Conservation (phyloP, 1,139 yeast genomes). For the Lodderomyces oxycetoniae region DNA sequence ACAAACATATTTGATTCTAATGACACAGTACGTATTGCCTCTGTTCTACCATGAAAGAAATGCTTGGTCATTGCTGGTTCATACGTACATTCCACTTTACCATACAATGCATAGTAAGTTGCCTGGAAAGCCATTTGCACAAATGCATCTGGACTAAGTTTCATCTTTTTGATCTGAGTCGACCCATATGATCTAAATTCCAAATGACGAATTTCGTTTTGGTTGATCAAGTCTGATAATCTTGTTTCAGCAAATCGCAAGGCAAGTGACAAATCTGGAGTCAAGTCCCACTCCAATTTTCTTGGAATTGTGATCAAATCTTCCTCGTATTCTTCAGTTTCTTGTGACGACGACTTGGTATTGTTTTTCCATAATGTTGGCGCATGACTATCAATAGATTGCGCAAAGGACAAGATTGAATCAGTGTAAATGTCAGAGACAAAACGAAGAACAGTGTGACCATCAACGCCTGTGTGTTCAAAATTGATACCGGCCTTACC, state of each 20-base stretch:
- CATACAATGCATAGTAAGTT: constrained; percentile 86
- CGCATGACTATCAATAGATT: constrained; percentile 72
- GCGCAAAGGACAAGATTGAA: constrained; percentile 81
- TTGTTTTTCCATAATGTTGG: constrained; percentile 61
- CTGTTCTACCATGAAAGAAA: constrained; percentile 87
- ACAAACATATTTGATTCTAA: constrained; percentile 78
- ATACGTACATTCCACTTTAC: constrained; percentile 88
- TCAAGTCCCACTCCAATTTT: constrained; percentile 83
- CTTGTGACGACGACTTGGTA: constrained; percentile 8
- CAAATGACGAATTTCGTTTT: constrained; percentile 79
- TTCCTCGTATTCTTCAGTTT: constrained; percentile 13
- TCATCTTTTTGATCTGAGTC: constrained; percentile 74
- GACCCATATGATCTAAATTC: constrained; percentile 78
- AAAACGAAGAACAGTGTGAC: constrained; percentile 85
- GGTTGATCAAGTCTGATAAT: constrained; percentile 79
- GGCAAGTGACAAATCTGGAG: constrained; percentile 70
- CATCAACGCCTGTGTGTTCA: constrained; percentile 95
- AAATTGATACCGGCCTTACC: constrained; percentile 93
- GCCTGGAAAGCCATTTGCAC: constrained; percentile 94
- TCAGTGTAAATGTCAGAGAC: constrained; percentile 91
- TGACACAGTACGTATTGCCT: constrained; percentile 82
- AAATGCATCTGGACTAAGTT: constrained; percentile 90
- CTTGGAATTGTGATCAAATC: constrained; percentile 66
- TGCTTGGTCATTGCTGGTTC: constrained; percentile 95
- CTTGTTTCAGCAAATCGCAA: constrained; percentile 89